A percentile compares a stretch with the other conserved stretches of the same genome.
phyloP scores from a whole-genome alignment of 23 red algal genomes.

The Gracilaria caudata region DNA sequence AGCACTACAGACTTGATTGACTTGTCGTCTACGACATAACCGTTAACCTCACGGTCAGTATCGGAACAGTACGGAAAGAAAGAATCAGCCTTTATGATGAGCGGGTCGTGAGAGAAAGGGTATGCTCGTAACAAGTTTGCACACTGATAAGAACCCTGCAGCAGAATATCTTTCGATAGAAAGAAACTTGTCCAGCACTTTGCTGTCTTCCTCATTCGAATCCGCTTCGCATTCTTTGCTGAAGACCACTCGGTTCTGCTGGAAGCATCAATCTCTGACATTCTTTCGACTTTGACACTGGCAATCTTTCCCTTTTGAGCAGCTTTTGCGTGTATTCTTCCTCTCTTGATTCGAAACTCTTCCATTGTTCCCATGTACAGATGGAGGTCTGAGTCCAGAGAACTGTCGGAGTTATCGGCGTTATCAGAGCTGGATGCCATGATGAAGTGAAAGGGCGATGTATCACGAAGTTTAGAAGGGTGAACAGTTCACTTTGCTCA shows the following conservation, averaged over 20 bases:
- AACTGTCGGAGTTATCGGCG: background rate
- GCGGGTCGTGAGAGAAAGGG: background rate
- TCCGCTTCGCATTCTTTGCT: background rate
- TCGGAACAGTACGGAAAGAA: conserved; percentile 5
- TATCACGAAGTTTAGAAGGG: background rate
- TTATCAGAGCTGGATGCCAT: background rate
- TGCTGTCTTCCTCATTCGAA: conserved; percentile 3
- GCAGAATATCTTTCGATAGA: background rate
- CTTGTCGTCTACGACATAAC: background rate
- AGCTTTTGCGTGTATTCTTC: background rate
- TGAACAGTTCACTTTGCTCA: too few species aligned
- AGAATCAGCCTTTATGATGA: background rate
- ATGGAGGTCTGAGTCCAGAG: conserved; percentile 2
- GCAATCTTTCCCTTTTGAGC: background rate
- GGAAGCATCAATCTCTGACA: conserved; percentile 21
- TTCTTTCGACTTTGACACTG: background rate
- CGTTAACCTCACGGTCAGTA: background rate
- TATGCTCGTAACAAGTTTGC: conserved; percentile 11
- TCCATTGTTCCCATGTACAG: conserved; percentile 9
- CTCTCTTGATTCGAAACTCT: conserved; percentile 14
- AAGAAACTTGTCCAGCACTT: conserved; percentile 1
- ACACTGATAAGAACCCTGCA: conserved; percentile 4
- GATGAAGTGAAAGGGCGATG: background rate
- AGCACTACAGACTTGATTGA: background rate
- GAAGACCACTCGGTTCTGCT: background rate